Percentiles rank a stretch among this genome's conserved stretches.
phyloP scores from a whole-genome alignment of 352 stramenopile genomes.

The Phytophthora idaei region DNA sequence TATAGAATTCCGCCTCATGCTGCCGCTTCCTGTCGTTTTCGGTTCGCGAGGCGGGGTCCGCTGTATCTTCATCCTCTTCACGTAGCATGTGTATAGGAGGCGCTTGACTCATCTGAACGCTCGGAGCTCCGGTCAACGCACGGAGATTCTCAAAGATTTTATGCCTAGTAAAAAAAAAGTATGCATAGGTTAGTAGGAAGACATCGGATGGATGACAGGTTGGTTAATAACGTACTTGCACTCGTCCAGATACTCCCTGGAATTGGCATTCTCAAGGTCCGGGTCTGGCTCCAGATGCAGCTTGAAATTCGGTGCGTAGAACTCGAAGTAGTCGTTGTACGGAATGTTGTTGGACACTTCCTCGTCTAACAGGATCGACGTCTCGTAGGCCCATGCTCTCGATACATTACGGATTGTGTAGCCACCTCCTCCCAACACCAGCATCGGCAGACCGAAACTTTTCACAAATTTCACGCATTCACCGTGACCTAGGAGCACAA shows the following conservation, averaged over 20 bases:
- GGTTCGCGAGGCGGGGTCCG: constrained; percentile 66
- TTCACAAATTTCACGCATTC: constrained; percentile 88
- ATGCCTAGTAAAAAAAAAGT: constrained; percentile 38
- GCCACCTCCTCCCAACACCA: constrained; percentile 85
- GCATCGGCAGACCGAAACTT: constrained; percentile 82
- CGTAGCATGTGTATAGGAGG: constrained; percentile 74
- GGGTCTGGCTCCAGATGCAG: constrained; percentile 80
- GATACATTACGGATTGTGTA: constrained; percentile 91
- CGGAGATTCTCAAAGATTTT: constrained; percentile 89
- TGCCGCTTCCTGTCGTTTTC: constrained; percentile 78
- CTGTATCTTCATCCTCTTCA: constrained; percentile 82
- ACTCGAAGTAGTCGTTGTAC: constrained; percentile 89
- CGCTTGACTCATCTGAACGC: constrained; percentile 81
- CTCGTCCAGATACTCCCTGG: constrained; percentile 85
- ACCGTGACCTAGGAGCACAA: constrained; percentile 53
- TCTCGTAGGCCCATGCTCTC: constrained; percentile 98
- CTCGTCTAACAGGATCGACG: constrained; percentile 91
- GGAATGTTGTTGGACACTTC: constrained; percentile 83
- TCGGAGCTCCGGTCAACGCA: constrained; percentile 74
- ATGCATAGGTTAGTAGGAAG: not conserved
- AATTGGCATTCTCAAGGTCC: constrained; percentile 84
- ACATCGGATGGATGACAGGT: not conserved
- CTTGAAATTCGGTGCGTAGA: constrained; percentile 86
- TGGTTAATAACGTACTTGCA: constrained; percentile 66
- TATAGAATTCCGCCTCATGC: constrained; percentile 86